Percentiles rank a stretch among this genome's conserved stretches.
These are phyloP conservation scores for Metschnikowia arizonensis DNA, from an alignment of 805 yeast genomes.

Conservation along the genomic window DNA sequence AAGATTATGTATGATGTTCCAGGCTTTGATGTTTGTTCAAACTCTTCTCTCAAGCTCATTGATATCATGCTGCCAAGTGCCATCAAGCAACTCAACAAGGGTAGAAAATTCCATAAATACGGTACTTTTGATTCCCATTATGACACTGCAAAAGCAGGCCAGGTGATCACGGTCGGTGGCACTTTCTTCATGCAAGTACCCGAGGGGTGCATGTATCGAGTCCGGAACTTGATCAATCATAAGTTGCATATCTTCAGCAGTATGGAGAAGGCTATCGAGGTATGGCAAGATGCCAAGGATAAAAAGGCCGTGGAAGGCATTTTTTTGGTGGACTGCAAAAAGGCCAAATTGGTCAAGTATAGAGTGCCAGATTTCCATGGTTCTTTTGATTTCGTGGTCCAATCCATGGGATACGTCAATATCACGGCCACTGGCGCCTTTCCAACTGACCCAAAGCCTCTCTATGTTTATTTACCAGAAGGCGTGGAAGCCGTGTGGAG, in stretches of 20 bases:
- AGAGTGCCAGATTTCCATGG: conserved; percentile 72
- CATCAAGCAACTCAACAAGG: conserved; percentile 29
- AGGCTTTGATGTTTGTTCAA: conserved; percentile 31
- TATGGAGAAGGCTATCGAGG: conserved; percentile 27
- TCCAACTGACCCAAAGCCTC: conserved; percentile 23
- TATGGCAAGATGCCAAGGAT: conserved; percentile 25
- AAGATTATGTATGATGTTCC: conserved; percentile 44
- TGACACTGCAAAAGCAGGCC: conserved; percentile 40
- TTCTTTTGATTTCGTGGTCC: conserved; percentile 58
- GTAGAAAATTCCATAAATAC: conserved; percentile 23
- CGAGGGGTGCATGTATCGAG: conserved; percentile 42
- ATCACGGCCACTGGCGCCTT: conserved; percentile 54
- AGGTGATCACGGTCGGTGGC: conserved; percentile 56
- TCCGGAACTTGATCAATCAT: conserved; percentile 44
- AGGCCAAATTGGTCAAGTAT: conserved; percentile 24
- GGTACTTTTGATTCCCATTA: conserved; percentile 33
- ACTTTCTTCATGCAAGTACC: conserved; percentile 58
- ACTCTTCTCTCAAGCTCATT: conserved; percentile 24
- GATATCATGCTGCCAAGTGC: conserved; percentile 21
- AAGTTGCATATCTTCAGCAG: conserved; percentile 31
- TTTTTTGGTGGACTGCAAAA: conserved; percentile 15
- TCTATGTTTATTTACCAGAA: conserved; percentile 48
- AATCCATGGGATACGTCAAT: conserved; percentile 60
- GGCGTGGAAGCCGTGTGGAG: conserved; percentile 54
- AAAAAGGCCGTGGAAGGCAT: conserved; percentile 19